Conservation (phyloP, 2,329 filamentous ascomycete species). For the Simplicillium aogashimaense region DNA sequence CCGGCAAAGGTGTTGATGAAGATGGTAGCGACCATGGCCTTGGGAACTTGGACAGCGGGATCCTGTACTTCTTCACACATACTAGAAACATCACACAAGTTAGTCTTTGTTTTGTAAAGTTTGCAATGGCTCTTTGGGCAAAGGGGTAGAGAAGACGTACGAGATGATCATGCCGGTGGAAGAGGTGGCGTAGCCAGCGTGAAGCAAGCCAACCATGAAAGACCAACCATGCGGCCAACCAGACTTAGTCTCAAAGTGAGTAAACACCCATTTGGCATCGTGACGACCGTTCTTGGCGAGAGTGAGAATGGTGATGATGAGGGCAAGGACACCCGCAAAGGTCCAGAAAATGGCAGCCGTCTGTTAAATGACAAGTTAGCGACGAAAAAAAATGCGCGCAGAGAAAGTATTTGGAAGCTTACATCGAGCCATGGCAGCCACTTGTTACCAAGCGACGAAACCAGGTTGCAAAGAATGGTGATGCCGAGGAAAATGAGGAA, state of each 20-base stretch:
- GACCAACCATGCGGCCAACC: slow-evolving; percentile 65
- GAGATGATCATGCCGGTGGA: slow-evolving; percentile 74
- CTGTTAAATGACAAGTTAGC: slow-evolving; percentile 22
- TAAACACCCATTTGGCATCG: slow-evolving; percentile 53
- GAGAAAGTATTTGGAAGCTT: slow-evolving; percentile 22
- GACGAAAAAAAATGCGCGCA: slow-evolving; percentile 1
- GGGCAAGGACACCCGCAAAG: slow-evolving; percentile 58
- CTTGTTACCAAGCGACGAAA: slow-evolving; percentile 57
- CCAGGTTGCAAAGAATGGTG: slow-evolving; percentile 52
- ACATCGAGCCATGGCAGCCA: slow-evolving; percentile 62
- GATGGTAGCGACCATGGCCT: slow-evolving; percentile 61
- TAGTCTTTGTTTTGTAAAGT: slow-evolving; percentile 6
- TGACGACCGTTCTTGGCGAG: slow-evolving; percentile 60
- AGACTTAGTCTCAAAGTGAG: slow-evolving; percentile 57
- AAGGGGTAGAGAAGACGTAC: slow-evolving; percentile 31
- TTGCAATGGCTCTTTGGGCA: slow-evolving; percentile 2
- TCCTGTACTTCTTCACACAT: slow-evolving; percentile 67
- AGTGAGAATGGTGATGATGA: slow-evolving; percentile 51
- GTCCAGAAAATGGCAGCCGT: slow-evolving; percentile 68
- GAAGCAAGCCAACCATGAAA: slow-evolving; percentile 62
- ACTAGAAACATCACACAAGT: slow-evolving; percentile 22
- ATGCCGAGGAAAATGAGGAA: slow-evolving; percentile 63
- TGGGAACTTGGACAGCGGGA: slow-evolving; percentile 58
- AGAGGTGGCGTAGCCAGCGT: slow-evolving; percentile 64
- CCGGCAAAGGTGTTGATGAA: slow-evolving; percentile 57